Base-by-base conservation (phyloP, 257 asterid genomes). In the Solanum clarkiae region DNA sequence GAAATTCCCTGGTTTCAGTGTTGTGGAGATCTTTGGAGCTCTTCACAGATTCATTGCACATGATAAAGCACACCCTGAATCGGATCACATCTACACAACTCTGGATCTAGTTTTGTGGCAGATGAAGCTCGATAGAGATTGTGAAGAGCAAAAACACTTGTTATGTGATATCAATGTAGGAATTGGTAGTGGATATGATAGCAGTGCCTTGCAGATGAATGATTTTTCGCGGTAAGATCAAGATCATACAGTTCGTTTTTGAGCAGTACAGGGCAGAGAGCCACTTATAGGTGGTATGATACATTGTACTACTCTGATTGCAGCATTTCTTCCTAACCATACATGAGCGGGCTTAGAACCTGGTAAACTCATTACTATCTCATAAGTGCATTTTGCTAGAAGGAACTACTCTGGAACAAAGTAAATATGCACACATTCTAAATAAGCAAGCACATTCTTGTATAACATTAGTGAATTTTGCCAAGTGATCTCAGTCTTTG, bases 31-130 rank as follows among this genome's bases (percentile, higher is more conserved):
- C 81, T 70, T 11, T 70, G 93, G 94, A 80, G 60, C 77, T 40
- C 92, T 93, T 77, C 92, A 93, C 36, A 89, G 94, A 65, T 93
- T 94, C 84, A 79, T 91, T 15, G 97, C 98, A 75, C 98, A 90
- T 72, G 97, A 95, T 81, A 91, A 86, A 84, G 62, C 86, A 22
- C 95, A 94, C 87, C 85, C 91, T 56, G 83, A 91, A 80, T 87
- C 92, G 6, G 88, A 90, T 36, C 86, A 87, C 26, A 91, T 93
- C 59, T 89, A 91, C 88, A 62, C 63, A 17, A 85, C 92, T 92
- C 89, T 93, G 15, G 86, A 74, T 83, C 83, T 89, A 44, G 86
- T 90, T 56, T 81, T 57, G 51, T 86, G 89, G 81, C 89, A 92
- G 79, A 93, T 95, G 92, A 93, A 88, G 85, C 68, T 85, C 60